These are phyloP conservation scores for Macrophomina tecta DNA, from an alignment of 2,329 filamentous ascomycete genomes.

Conservation along the genomic window DNA sequence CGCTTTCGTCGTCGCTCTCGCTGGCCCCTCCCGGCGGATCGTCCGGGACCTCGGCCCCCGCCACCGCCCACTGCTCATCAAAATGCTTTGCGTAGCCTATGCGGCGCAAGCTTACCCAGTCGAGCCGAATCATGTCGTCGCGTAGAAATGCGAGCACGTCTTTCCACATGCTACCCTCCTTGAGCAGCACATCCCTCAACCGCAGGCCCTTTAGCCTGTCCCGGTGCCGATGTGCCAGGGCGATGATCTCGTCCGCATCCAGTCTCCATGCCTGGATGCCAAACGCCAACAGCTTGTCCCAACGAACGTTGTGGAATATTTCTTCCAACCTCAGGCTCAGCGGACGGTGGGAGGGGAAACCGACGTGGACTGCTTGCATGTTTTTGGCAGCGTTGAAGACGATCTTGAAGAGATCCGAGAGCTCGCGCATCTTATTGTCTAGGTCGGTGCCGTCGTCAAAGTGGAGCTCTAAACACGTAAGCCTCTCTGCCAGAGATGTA, in stretches of 20 bases:
- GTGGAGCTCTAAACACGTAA: conserved; percentile 68
- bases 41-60: conserved; percentile 56
- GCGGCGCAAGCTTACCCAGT: conserved; percentile 67
- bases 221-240: conserved; percentile 61
- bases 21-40: conserved; percentile 50
- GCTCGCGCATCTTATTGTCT: conserved; percentile 61
- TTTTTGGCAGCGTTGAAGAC: conserved; percentile 66
- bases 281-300: conserved; percentile 66
- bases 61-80: conserved; percentile 52
- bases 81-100: conserved; percentile 65
- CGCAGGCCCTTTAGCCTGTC: conserved; percentile 64
- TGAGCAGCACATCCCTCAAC: conserved; percentile 66
- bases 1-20: conserved; percentile 50
- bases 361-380: conserved; percentile 68
- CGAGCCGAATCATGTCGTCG: conserved; percentile 61
- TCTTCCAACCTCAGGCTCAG: conserved; percentile 64
- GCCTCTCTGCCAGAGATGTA: conserved; percentile 58
- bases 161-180: conserved; percentile 65
- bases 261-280: conserved; percentile 71
- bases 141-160: conserved; percentile 64
- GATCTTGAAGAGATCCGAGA: conserved; percentile 63
- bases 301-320: conserved; percentile 67
- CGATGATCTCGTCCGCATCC: conserved; percentile 65
- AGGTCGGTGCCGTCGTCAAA: conserved; percentile 65
- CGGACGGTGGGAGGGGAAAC: conserved; percentile 65